A percentile compares a stretch with the other conserved stretches of the same genome.
Conservation (phyloP, 1,284 basidiomycete species). For the Ganoderma lingzhi region DNA sequence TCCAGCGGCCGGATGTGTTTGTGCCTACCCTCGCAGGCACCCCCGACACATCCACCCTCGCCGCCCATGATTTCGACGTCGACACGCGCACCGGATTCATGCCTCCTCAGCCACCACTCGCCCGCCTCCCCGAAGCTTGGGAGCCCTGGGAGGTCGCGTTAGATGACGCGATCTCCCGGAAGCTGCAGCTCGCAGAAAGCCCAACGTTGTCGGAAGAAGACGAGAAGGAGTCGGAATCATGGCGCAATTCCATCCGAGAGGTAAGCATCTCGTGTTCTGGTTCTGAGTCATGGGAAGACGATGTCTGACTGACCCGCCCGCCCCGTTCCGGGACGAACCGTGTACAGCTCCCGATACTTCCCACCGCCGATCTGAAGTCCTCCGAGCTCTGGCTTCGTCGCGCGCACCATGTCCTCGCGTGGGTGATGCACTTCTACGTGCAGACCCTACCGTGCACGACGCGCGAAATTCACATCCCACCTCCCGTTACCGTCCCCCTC, state of each 20-base stretch:
- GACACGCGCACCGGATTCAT: conserved; percentile 93
- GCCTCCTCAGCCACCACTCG: conserved; percentile 81
- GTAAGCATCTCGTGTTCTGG: conserved; percentile 50
- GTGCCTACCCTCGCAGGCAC: conserved; percentile 49
- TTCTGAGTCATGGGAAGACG: background rate
- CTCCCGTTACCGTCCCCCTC: conserved; percentile 79
- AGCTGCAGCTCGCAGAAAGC: conserved; percentile 66
- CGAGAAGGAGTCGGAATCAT: conserved; percentile 55
- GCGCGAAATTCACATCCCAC: conserved; percentile 69
- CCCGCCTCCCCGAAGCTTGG: conserved; percentile 68
- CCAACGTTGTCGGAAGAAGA: conserved; percentile 53
- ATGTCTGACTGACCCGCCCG: conserved; percentile 6
- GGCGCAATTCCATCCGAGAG: conserved; percentile 68
- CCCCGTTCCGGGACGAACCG: background rate
- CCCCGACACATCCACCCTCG: conserved; percentile 86
- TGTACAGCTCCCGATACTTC: conserved; percentile 56
- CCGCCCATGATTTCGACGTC: conserved; percentile 95
- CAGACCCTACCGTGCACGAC: conserved; percentile 72
- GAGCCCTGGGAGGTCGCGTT: conserved; percentile 76
- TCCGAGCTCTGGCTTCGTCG: conserved; percentile 80
- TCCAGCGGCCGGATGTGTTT: conserved; percentile 62
- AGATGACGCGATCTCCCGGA: conserved; percentile 56
- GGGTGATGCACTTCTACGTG: conserved; percentile 90
- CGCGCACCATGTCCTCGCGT: conserved; percentile 87
- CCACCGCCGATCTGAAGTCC: conserved; percentile 55